Base-by-base conservation (phyloP, 2,329 filamentous ascomycete genomes). In the Diaporthe sp. region DNA sequence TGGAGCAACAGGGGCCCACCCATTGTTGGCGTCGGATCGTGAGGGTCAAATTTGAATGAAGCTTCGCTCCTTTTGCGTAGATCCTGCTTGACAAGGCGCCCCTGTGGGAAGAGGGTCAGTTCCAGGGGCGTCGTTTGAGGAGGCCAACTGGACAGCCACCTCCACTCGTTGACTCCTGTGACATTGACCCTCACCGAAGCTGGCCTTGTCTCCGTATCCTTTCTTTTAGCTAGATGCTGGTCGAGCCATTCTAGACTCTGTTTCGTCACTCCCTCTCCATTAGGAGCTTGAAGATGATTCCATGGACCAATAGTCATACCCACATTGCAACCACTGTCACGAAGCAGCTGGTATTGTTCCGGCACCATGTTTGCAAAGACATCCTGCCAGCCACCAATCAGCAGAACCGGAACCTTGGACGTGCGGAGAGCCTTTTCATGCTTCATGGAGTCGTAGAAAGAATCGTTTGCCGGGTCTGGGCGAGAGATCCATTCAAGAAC, bases 31-130 rank as follows among this genome's bases (percentile, higher is more conserved):
- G 79, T 81, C 0, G 80, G 79, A 22, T 79, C n/a, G 30, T 73
- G 40, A 5, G 80, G 80, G 30, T 80, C 78, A 54, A 78, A 81
- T 1, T 30, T 77, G 60, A 81, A 80, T 2, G 74, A 66, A 3
- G 35, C 28, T 28, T 67, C 52, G 17, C 66, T 47, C 28, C 40
- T 68, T 33, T 38, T 68, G 25, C 22, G 54, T 6, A 54, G 54
- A 7, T 42, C 17, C 7, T 42, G 28, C 13, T n/a, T 70, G 17
- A 25, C 45, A 28, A 75, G 70, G 7, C 35, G 30, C 22, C 73
- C 70, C 12, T 67, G 58, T 1, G 75, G 12, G 6, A 47, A 47
- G 8, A 77, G 64, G 15, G 55, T 74, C 15, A 77, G 35, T 52
- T 74, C 72, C 7, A 69, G 17, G 13, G 73, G 33, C 12, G 61